Base-by-base conservation (phyloP, 805 yeast species). In the Vanderwaltozyma yarrowii region DNA sequence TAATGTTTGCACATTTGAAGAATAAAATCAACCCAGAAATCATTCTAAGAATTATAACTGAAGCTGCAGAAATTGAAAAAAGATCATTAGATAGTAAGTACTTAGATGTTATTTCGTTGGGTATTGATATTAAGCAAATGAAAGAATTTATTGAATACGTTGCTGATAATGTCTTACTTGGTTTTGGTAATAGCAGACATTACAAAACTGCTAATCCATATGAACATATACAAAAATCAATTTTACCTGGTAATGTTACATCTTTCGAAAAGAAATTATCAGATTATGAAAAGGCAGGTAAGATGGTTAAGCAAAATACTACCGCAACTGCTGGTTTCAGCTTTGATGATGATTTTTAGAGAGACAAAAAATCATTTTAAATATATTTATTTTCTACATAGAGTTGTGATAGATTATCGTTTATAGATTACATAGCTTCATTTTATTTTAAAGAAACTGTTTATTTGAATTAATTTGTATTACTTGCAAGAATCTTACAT, bases 121-220 rank as follows among this genome's bases (percentile, higher is more conserved):
- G 97, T 60, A 86, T 89, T 95, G 88, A 89, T 71, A 63, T 77
- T 46, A 73, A 71, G 49, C 74, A 88, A 58, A 88, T 89, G 95
- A 79, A 89, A 66, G 96, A 88, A 70, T 89, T 89, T 68, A 94
- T 89, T 55, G 95, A 89, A 70, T 89, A 85, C 61, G 83, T 79
- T 48, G 97, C 97, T 54, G 97, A 89, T 68, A 80, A 96, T 67
- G 72, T 89, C 58, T 73, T 89, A 45, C 74, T 84, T 39, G 74
- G 96, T 6, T 73, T 89, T 49, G 97, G 96, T 50, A 83, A 84
- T 73, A 72, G 80, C 66, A 86, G 86, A 70, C 70, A 74, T 45
- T 89, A 78, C 76, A 85, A 86, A 57, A 87, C 71, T 40, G 65
- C 82, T 45, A 89, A 88, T 13, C 30, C 30, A 28, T 28, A 15